These are phyloP conservation scores for Cutaneotrichosporon cyanovorans DNA, from an alignment of 1,284 basidiomycete species.

Conservation along the genomic window DNA sequence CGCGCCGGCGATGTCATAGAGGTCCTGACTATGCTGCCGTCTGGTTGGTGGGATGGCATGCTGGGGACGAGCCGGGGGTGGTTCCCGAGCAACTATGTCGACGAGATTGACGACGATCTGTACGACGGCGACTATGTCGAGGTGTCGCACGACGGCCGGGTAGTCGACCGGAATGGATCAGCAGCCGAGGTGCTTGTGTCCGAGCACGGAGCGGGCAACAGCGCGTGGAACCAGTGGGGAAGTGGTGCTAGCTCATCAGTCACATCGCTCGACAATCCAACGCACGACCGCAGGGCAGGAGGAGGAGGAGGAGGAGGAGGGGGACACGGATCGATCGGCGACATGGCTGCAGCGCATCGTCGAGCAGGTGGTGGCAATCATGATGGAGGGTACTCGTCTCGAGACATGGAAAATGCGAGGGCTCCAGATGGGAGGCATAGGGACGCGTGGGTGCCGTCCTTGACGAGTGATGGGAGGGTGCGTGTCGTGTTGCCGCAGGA, in stretches of 20 bases:
- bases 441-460: conserved; percentile 46
- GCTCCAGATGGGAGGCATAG: not conserved
- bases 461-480: conserved; percentile 46
- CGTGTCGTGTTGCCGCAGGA: conserved; percentile 18
- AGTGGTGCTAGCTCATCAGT: conserved; percentile 2
- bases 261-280: conserved; percentile 30
- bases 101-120: conserved; percentile 68
- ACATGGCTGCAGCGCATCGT: not conserved
- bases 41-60: conserved; percentile 98
- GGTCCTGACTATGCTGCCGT: conserved; percentile 80
- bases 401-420: too few relatives aligned
- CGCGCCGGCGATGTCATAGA: conserved; percentile 82
- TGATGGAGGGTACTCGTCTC: too few relatives aligned
- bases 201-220: conserved; percentile 19
- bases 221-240: conserved; percentile 20
- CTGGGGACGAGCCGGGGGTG: conserved; percentile 83
- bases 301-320: not conserved
- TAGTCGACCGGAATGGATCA: conserved; percentile 27
- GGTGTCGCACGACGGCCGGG: conserved; percentile 64
- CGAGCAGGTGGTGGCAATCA: too few relatives aligned
- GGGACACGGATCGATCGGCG: not conserved
- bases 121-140: conserved; percentile 25
- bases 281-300: conserved; percentile 30
- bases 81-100: conserved; percentile 97
- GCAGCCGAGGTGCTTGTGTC: conserved; percentile 17